Base-by-base conservation (phyloP, 148 eudicot species). In the Rhododendron henanense region DNA sequence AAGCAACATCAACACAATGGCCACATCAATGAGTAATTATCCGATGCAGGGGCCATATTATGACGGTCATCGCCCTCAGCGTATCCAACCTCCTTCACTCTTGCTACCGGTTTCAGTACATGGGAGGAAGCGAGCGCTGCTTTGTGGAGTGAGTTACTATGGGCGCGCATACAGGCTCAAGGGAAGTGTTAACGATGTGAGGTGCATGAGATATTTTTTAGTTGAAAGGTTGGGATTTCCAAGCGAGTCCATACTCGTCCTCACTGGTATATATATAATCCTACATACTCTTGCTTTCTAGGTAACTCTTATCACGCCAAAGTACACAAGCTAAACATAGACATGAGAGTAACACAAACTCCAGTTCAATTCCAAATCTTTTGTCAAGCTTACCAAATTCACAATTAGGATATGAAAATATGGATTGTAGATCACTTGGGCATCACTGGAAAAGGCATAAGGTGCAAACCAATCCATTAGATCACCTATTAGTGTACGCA, bases 111-210 rank as follows among this genome's bases (percentile, higher is more conserved):
- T 89, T 85, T 82, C 85, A 28, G 82, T 65, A 59, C 84, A 81
- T 75, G 91, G 91, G 53, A 89, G 78, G 83, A 91, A 90, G 85
- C 86, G 93, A 13, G 93, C 93, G 3, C 85, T 91, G 19, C 63
- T 91, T 35, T 88, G 90, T 47, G 91, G 91, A 33, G 83, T 91
- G 63, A 91, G 84, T 88, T 91, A 91, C 88, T 73, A 80, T 44
- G 91, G 88, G 48, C 87, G 81, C 2, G n/a, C 50, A 61, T 75
- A 86, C 86, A 90, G 84, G 18, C 89, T 91, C 41, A 39, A 85
- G 16, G 93, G 91, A 14, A 90, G 90, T 79, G n/a, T 90, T 75
- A 85, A 90, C 25, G 90, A 91, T 67, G 91, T 87, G 31, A 48
- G 71, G 28, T 84, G 53, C 51, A 91, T 90, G 89, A 87, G 71